Evolutionary conservation across 164 flowering plant species (phyloP).

Genomic region (Santalum album): DNA sequence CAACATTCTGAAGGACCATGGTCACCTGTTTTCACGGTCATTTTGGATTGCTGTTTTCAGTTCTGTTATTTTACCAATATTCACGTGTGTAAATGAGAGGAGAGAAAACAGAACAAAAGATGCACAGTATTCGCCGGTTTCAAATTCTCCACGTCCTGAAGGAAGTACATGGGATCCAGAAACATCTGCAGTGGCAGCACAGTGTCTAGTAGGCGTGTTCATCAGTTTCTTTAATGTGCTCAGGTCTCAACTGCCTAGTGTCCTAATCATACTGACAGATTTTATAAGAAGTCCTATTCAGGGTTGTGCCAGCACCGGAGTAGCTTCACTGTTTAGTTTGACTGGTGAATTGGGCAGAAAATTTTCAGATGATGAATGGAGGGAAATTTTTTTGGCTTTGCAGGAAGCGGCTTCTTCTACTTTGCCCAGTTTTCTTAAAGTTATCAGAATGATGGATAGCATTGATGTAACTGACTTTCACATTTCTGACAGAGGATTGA

Average conservation of each 20-base stretch:
- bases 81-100: too few species aligned
- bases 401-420: slow-evolving; percentile 60
- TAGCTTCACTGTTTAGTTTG: slow-evolving; percentile 62
- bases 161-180: slow-evolving; percentile 71
- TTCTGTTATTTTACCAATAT: slow-evolving; percentile 67
- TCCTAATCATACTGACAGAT: slow-evolving; percentile 54
- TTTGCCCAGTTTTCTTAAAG: slow-evolving; percentile 51
- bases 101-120: too few species aligned
- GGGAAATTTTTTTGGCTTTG: slow-evolving; percentile 46
- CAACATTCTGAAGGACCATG: slow-evolving; percentile 94
- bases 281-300: slow-evolving; percentile 53
- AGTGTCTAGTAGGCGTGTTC: slow-evolving; percentile 69
- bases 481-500: slow-evolving; percentile 46
- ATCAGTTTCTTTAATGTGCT: slow-evolving; percentile 54
- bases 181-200: slow-evolving; percentile 63
- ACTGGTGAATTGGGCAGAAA: slow-evolving; percentile 47
- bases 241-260: slow-evolving; percentile 50
- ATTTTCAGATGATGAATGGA: slow-evolving; percentile 80
- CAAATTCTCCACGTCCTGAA: too few species aligned
- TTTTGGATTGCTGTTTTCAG: slow-evolving; percentile 66
- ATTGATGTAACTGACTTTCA: slow-evolving; percentile 55
- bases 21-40: slow-evolving; percentile 70
- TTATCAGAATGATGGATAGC: slow-evolving; percentile 56
- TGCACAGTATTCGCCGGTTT: too few species aligned
- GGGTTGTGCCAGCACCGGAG: slow-evolving; percentile 68